Conservation (phyloP, 108 stramenopile genomes). For the Epipyxis sp. region DNA sequence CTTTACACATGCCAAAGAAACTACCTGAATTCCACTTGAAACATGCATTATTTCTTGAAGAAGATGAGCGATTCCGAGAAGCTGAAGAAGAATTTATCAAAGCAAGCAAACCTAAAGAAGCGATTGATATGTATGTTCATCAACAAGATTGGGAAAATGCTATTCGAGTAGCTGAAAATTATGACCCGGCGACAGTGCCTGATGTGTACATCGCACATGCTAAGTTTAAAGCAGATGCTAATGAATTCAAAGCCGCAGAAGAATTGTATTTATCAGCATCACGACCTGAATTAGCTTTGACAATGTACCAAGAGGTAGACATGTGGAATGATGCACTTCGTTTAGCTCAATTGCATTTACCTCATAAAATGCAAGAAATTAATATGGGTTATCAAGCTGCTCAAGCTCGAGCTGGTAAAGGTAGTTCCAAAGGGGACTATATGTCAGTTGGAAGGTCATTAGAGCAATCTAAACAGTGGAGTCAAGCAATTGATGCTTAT, state of each 20-base stretch:
- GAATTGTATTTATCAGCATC: constrained; percentile 56
- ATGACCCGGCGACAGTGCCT: constrained; percentile 55
- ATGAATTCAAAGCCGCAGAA: constrained; percentile 48
- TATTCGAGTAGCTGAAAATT: constrained; percentile 57
- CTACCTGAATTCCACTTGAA: constrained; percentile 57
- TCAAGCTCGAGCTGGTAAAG: constrained; percentile 46
- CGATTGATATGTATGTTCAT: constrained; percentile 68
- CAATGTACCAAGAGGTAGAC: constrained; percentile 55
- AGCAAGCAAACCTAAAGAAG: constrained; percentile 63
- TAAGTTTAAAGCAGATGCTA: constrained; percentile 31
- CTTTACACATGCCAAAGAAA: constrained; percentile 37
- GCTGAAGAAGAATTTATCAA: constrained; percentile 63
- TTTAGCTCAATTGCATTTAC: constrained; percentile 57
- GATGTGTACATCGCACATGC: constrained; percentile 61
- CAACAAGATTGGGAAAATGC: constrained; percentile 58
- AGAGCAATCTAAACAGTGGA: constrained; percentile 52
- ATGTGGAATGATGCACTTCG: constrained; percentile 59
- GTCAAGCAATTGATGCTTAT: constrained; percentile 58
- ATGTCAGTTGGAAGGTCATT: constrained; percentile 41
- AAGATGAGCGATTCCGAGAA: constrained; percentile 59
- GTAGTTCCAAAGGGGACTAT: constrained; percentile 47
- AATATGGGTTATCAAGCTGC: constrained; percentile 34
- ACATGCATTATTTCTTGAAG: constrained; percentile 59
- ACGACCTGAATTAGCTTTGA: constrained; percentile 60
- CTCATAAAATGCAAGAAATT: constrained; percentile 37